Evolutionary conservation across 2,329 filamentous ascomycete species (phyloP).

Genomic region (Nakataea oryzae): DNA sequence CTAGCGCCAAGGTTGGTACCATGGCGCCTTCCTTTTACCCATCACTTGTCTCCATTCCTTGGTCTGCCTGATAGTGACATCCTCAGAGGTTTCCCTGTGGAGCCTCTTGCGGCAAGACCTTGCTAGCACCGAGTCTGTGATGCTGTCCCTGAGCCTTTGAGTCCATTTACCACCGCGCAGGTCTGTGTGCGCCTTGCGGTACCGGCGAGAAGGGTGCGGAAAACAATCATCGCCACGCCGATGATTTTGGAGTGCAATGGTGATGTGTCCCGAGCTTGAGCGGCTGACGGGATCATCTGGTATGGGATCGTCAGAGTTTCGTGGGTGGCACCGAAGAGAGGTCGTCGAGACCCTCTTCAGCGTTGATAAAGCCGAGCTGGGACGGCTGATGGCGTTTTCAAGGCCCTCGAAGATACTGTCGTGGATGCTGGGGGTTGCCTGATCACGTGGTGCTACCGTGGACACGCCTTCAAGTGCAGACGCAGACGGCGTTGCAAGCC

Average conservation of each 20-base stretch:
- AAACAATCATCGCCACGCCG: no score
- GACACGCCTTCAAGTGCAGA: neutral
- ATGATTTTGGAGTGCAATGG: neutral
- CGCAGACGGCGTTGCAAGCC: neutral
- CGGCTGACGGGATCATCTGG: neutral
- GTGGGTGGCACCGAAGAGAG: neutral
- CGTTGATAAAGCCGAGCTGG: neutral
- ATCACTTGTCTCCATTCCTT: neutral
- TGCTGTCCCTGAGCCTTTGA: neutral
- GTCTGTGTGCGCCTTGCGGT: neutral
- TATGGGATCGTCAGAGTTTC: neutral
- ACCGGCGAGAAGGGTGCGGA: neutral
- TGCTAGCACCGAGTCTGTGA: neutral
- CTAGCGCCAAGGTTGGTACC: conserved; percentile 2
- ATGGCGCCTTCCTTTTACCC: neutral
- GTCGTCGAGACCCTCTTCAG: neutral
- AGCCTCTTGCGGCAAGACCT: conserved; percentile 1
- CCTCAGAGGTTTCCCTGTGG: neutral
- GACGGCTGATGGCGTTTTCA: neutral
- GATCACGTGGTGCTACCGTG: neutral
- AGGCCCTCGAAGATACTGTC: neutral
- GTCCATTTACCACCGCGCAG: neutral
- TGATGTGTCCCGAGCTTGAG: neutral
- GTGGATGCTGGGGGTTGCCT: neutral
- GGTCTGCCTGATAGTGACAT: neutral